Evolutionary conservation across 140 eudicot species (phyloP).

Genomic region (Erigeron philadelphicus): DNA sequence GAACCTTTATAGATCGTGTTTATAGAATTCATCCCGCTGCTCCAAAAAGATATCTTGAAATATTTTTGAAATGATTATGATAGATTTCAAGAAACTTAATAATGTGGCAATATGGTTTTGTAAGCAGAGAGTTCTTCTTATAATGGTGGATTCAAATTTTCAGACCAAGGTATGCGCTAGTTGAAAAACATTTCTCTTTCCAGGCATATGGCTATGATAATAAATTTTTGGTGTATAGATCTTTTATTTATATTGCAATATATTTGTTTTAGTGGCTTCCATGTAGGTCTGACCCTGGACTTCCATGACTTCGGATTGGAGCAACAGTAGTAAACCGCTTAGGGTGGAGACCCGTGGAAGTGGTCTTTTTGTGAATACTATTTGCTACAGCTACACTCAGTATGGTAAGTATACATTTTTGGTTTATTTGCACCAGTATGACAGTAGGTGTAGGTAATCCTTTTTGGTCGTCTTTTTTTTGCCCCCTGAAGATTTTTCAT

Average conservation of each 20-base stretch:
- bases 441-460: neutral
- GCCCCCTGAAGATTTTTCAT: neutral
- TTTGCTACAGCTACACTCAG: neutral
- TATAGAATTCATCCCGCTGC: conserved; percentile 58
- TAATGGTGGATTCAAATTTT: conserved; percentile 21
- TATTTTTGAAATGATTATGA: conserved; percentile 25
- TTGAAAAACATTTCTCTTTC: too few relatives aligned
- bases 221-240: neutral
- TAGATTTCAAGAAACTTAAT: conserved; percentile 17
- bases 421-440: conserved; percentile 10
- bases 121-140: conserved; percentile 11
- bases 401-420: neutral
- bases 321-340: neutral
- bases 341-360: neutral
- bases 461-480: neutral
- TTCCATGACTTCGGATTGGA: conserved; percentile 23
- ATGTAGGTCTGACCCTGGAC: conserved; percentile 2
- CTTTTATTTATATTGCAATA: neutral
- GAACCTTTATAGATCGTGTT: conserved; percentile 43
- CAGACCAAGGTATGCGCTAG: conserved; percentile 17
- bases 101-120: neutral
- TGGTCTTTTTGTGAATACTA: conserved; percentile 2
- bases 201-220: neutral
- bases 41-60: conserved; percentile 49
- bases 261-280: neutral